These are phyloP conservation scores for Kwoniella europaea DNA, from an alignment of 768 basidiomycete species.

Conservation along the genomic window DNA sequence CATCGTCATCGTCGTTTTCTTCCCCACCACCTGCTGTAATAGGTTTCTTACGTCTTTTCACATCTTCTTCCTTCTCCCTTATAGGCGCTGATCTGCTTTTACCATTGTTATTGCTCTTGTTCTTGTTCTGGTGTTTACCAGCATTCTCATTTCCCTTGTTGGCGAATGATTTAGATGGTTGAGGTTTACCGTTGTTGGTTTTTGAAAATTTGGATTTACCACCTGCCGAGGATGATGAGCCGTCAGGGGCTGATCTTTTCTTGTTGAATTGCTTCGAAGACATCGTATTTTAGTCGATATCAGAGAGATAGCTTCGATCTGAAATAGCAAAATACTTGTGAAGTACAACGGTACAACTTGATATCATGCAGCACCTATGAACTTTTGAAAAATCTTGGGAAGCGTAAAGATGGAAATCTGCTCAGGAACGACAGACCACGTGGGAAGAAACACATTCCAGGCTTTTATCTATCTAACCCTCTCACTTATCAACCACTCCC, in stretches of 20 bases:
- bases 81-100: constrained; percentile 7
- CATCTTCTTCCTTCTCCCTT: constrained; percentile 23
- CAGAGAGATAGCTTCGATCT: too few relatives aligned
- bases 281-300: not conserved
- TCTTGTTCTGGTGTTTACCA: not conserved
- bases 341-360: too few relatives aligned
- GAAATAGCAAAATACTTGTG: too few relatives aligned
- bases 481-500: too few relatives aligned
- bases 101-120: not conserved
- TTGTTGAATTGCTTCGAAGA: constrained; percentile 13
- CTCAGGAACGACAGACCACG: too few relatives aligned
- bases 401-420: too few relatives aligned
- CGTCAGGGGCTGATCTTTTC: constrained; percentile 5
- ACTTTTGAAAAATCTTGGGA: too few relatives aligned
- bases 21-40: constrained; percentile 42
- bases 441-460: too few relatives aligned
- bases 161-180: not conserved
- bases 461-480: too few relatives aligned
- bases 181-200: constrained; percentile 10
- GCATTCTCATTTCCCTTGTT: not conserved
- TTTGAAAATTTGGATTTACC: constrained; percentile 8
- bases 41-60: constrained; percentile 38
- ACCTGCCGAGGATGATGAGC: not conserved
- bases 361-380: too few relatives aligned
- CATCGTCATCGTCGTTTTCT: constrained; percentile 39